Evolutionary conservation across 1,284 basidiomycete genomes (phyloP).

Genomic region (Ganoderma meredithae): DNA sequence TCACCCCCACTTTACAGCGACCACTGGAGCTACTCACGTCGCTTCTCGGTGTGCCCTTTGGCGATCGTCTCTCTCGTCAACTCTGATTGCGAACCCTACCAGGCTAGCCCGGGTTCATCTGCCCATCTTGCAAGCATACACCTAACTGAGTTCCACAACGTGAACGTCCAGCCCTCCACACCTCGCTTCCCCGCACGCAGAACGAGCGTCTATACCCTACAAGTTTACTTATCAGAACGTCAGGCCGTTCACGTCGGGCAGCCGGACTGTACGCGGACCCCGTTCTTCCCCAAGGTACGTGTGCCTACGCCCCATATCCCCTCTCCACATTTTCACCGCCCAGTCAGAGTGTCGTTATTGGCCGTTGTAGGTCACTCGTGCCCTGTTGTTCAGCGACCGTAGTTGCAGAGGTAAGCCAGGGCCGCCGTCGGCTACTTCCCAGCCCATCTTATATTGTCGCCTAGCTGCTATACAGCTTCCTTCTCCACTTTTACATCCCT

Average conservation of each 20-base stretch:
- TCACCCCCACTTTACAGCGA: not conserved
- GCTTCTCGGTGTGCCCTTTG: not conserved
- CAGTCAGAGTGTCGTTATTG: not conserved
- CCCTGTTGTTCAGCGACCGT: too few relatives aligned
- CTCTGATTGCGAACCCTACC: not conserved
- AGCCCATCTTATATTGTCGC: not conserved
- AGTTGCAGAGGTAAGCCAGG: not conserved
- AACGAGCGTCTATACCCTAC: not conserved
- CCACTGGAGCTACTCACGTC: not conserved
- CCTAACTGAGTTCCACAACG: not conserved
- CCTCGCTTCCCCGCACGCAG: not conserved
- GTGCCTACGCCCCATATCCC: not conserved
- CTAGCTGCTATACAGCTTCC: slow-evolving; percentile 13
- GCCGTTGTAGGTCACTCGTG: not conserved
- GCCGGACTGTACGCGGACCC: not conserved
- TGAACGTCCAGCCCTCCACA: not conserved
- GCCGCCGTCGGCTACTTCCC: not conserved
- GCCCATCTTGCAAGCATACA: not conserved
- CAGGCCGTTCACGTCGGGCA: not conserved
- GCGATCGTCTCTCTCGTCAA: not conserved
- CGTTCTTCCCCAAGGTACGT: not conserved
- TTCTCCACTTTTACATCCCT: slow-evolving; percentile 5
- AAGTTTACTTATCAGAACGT: not conserved
- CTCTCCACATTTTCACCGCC: not conserved
- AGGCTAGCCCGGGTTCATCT: not conserved